Evolutionary conservation across 352 stramenopile species (phyloP), one percentile per base, ranked within the genome.

Genomic region (Pythium apleroticum): DNA sequence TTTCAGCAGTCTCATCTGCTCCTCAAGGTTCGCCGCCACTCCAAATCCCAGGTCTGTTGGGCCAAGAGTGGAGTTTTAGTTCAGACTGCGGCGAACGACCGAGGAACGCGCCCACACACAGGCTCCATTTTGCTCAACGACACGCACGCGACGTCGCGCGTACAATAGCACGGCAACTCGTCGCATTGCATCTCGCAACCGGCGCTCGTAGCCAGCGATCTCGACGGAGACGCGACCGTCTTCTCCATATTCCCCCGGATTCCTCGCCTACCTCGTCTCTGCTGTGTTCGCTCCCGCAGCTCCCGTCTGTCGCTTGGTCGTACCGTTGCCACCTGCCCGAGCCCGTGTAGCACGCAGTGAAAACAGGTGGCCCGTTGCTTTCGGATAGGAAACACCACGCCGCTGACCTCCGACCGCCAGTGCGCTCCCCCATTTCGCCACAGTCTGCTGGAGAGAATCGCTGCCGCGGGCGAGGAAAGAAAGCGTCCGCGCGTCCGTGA

Each of bases 281-380:
- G 43, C n/a, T 27, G 43, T 22, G 7, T 28, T 50, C 39, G 17
- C 17, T 46, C 15, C 39, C 11, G 35, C 35, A 41, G 39, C 39
- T 46, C 19, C 7, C 53, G 27, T 48, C 54, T 50, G 54, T 49
- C 54, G 37, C 54, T 50, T 55, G 48, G 12, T 52, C 43, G 43
- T 24, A 53, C 46, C 46, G 19, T 3, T 53, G 15, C 46, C 46
- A 53, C 46, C 46, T 53, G 48, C 19, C 28, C 24, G 25, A 55
- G 15, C 28, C 48, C 25, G 48, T 37, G 28, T 22, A 55, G 49
- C 49, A 55, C 49, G 25, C 49, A 55, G 28, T 33, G 49, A 30
- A 55, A 55, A 55, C 49, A 55, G 49, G 49, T 55, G 49, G 49
- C 22, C 35, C n/a, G 43, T 50, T 50, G n/a, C 49, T 39, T 39